phyloP scores from a whole-genome alignment of 352 stramenopile species.

The Globisporangium paddicum region DNA sequence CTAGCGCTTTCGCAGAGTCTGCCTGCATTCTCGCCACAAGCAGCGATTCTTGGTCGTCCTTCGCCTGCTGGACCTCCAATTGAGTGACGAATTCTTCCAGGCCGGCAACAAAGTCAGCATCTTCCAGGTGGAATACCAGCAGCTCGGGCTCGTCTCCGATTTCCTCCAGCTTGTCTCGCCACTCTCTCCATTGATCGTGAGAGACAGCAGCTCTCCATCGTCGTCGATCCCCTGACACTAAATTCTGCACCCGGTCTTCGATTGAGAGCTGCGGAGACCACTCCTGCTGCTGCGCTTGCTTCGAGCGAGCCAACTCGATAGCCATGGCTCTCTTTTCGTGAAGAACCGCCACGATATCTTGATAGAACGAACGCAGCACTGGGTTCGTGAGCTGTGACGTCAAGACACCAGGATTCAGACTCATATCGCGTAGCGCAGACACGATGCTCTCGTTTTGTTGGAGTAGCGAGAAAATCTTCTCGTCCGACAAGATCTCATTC shows the following conservation, averaged over 20 bases:
- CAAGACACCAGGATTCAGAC: conserved; percentile 48
- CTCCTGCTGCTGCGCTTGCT: neutral
- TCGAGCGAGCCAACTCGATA: neutral
- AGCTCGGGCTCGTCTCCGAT: conserved; percentile 65
- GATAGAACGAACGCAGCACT: conserved; percentile 48
- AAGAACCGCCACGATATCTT: conserved; percentile 40
- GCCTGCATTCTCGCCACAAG: conserved; percentile 1
- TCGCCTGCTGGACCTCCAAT: conserved; percentile 18
- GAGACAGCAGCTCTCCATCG: conserved; percentile 15
- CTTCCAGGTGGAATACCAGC: conserved; percentile 61
- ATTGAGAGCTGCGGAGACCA: conserved; percentile 14
- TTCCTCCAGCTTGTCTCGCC: conserved; percentile 41
- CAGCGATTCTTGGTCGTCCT: neutral
- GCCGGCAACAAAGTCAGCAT: conserved; percentile 28
- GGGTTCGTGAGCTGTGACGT: conserved; percentile 37
- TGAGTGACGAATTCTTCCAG: conserved; percentile 34
- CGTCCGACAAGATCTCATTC: conserved; percentile 46
- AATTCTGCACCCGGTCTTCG: conserved; percentile 31
- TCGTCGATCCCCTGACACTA: conserved; percentile 12
- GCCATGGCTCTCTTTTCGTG: conserved; percentile 10
- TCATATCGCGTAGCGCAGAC: conserved; percentile 58
- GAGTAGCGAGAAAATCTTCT: conserved; percentile 32
- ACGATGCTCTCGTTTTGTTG: conserved; percentile 43
- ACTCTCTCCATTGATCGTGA: conserved; percentile 23
- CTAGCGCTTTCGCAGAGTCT: neutral